These are phyloP conservation scores for Populus trichocarpa DNA, from an alignment of 441 rosid species.

Conservation along the genomic window DNA sequence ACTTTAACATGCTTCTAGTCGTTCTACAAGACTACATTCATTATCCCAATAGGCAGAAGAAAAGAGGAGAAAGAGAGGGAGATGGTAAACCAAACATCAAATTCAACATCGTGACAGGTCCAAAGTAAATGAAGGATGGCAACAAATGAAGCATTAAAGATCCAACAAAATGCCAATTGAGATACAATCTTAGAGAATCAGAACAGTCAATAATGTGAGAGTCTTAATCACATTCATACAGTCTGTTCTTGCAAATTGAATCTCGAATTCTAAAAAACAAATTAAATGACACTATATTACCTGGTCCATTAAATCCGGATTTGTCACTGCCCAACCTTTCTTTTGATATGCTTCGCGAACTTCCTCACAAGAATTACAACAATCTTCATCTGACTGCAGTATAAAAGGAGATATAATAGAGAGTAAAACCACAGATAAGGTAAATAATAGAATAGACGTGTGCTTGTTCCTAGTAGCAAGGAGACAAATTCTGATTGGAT, in stretches of 20 bases:
- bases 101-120: not conserved
- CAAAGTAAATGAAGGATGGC: not conserved
- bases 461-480: not conserved
- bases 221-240: not conserved
- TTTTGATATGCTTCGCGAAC: constrained; percentile 95
- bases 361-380: constrained; percentile 92
- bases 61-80: not conserved
- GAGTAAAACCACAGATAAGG: not conserved
- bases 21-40: not conserved
- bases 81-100: not conserved
- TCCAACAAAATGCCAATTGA: not conserved
- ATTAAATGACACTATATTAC: constrained; percentile 28
- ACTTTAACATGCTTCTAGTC: too few relatives aligned
- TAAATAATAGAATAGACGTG: not conserved
- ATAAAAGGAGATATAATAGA: constrained; percentile 5
- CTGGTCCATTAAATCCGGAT: constrained; percentile 87
- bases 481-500: not conserved
- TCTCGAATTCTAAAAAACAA: not conserved
- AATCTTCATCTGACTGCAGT: constrained; percentile 71
- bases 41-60: not conserved
- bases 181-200: not conserved
- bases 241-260: not conserved
- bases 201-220: not conserved
- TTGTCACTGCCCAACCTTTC: constrained; percentile 92
- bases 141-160: not conserved